Conservation (phyloP, 306 rosid species). For the Ceratonia siliqua region DNA sequence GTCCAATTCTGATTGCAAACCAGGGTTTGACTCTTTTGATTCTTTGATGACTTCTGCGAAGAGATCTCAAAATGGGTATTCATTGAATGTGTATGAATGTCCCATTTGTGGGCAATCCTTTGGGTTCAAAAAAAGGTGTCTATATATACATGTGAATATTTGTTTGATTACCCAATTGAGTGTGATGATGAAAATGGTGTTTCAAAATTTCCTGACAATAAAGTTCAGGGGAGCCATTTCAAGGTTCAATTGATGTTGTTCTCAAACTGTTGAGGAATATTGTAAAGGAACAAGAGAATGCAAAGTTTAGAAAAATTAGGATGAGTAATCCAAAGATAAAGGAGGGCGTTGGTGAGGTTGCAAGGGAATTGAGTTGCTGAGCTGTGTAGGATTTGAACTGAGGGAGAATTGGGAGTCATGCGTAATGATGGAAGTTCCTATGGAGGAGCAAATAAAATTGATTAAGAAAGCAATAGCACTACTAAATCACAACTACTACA, state of each 20-base stretch:
- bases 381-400: conserved; percentile 64
- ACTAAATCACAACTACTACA: conserved; percentile 47
- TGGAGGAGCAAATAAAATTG: conserved; percentile 40
- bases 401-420: conserved; percentile 79
- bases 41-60: conserved; percentile 74
- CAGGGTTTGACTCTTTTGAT: conserved; percentile 85
- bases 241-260: conserved; percentile 71
- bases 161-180: conserved; percentile 47
- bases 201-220: conserved; percentile 28
- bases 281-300: conserved; percentile 71
- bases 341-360: conserved; percentile 65
- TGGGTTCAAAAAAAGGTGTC: conserved; percentile 77
- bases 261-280: conserved; percentile 66
- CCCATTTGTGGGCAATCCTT: conserved; percentile 72
- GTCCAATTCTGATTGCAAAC: conserved; percentile 41
- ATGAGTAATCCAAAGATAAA: conserved; percentile 77
- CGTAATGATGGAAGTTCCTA: conserved; percentile 71
- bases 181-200: background rate
- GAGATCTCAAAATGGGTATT: conserved; percentile 66
- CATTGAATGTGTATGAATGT: conserved; percentile 66
- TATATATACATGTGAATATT: conserved; percentile 65
- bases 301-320: conserved; percentile 77
- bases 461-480: conserved; percentile 48
- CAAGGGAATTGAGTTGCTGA: conserved; percentile 79
- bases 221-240: conserved; percentile 52